Evolutionary conservation across 345 rosid genomes (phyloP).

Genomic region (Corchorus olitorius): DNA sequence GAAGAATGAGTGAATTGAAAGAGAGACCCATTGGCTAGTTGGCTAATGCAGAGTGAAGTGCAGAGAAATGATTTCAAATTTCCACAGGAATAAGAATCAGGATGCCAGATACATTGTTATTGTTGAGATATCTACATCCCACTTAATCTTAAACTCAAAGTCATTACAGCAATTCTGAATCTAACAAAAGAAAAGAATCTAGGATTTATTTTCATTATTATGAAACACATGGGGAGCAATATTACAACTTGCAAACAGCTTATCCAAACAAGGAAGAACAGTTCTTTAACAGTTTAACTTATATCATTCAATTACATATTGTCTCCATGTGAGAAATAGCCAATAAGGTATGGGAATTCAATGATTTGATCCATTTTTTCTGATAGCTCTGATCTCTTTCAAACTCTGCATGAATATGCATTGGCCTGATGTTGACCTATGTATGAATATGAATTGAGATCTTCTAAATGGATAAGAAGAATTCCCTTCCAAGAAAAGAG

Average conservation of each 20-base stretch:
- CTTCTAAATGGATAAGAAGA: constrained; percentile 2
- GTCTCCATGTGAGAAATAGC: not conserved
- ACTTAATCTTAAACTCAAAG: too few species aligned
- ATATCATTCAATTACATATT: not conserved
- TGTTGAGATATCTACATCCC: too few species aligned
- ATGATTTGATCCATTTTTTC: not conserved
- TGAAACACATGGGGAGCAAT: not conserved
- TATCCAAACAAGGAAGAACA: too few species aligned
- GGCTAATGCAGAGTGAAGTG: not conserved
- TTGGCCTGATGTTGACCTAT: not conserved
- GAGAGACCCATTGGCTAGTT: not conserved
- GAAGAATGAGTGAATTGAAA: not conserved
- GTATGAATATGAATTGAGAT: not conserved
- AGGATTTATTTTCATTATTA: not conserved
- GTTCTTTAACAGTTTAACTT: not conserved
- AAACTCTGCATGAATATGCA: not conserved
- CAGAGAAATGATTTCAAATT: not conserved
- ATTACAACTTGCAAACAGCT: not conserved
- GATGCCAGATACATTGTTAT: too few species aligned
- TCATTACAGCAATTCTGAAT: not conserved
- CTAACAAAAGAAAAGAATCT: not conserved
- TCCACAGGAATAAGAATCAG: too few species aligned
- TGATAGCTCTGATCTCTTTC: not conserved
- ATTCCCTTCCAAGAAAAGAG: not conserved
- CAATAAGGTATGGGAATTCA: not conserved